These are phyloP conservation scores for Phoma sp. DNA, from an alignment of 2,329 filamentous ascomycete species.

Conservation along the genomic window DNA sequence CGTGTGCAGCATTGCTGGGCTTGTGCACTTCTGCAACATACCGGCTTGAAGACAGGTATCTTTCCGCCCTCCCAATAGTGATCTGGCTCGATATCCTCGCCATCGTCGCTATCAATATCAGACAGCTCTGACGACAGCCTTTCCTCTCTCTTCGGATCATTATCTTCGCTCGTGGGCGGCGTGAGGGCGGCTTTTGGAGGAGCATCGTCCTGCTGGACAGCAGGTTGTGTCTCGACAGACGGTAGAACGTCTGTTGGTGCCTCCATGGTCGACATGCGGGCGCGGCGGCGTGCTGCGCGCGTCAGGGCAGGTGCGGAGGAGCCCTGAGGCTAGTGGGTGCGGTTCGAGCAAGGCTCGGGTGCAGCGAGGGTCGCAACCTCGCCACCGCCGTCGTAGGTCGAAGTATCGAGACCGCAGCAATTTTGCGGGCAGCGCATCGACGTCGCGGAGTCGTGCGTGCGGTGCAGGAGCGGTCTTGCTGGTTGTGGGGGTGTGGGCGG, in stretches of 20 bases:
- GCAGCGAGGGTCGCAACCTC: conserved; percentile 36
- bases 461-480: conserved; percentile 7
- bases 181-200: conserved; percentile 54
- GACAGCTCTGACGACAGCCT: conserved; percentile 57
- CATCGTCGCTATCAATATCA: conserved; percentile 57
- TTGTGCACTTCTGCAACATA: conserved; percentile 52
- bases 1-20: conserved; percentile 4
- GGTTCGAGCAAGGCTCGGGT: conserved; percentile 34
- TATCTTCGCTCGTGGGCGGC: conserved; percentile 61
- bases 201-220: conserved; percentile 34
- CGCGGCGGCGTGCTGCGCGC: conserved; percentile 25
- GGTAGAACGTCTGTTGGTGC: conserved; percentile 39
- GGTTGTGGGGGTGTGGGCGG: conserved; percentile 20
- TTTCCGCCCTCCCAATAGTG: conserved; percentile 84
- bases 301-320: conserved; percentile 28
- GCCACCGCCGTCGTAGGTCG: conserved; percentile 33
- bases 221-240: conserved; percentile 42
- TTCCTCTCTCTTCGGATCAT: conserved; percentile 53
- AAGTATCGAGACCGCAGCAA: conserved; percentile 28
- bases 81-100: conserved; percentile 79
- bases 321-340: conserved; percentile 33
- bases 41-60: conserved; percentile 91
- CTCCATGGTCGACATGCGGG: conserved; percentile 37
- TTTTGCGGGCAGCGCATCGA: conserved; percentile 35
- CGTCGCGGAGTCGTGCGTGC: conserved; percentile 8